Base-by-base conservation (phyloP, 768 basidiomycete species). In the Boletellus emodensis region DNA sequence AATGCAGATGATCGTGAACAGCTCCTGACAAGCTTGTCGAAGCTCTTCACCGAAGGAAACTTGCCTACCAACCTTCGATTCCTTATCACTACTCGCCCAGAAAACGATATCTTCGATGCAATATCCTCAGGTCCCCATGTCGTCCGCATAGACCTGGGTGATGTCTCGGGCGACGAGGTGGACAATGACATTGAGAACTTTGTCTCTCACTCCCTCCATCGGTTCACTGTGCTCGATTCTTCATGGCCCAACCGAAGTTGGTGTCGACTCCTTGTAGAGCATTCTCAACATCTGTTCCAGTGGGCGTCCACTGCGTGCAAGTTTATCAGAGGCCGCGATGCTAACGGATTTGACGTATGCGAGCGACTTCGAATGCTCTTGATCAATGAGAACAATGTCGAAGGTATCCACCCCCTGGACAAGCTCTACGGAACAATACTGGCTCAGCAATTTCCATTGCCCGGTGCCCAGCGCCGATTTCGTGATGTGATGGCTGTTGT, bases 251-350 rank as follows among this genome's bases (percentile, higher is more conserved):
- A 51, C 32, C 8, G 24, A 37, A 43, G 49, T 17, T 59, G 52
- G 60, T 46, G 48, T 43, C 30, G 24, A 13, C 15, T 36, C 8
- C 52, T 66, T 13, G 47, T 55, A 15, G n/a, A 54, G 9, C 55
- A 30, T 12, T 55, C 57, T 1, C 48, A 63, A 8, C 54, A 51
- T 8, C 53, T 62, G 6, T 65, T 65, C 30, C 54, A 61, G 42
- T 65, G 63, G 63, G 63, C 58, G 2, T 52, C 39, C 14, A 54
- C 54, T 0, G 63, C 52, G 0, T 64, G 63, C 48, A 28, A 40
- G 4, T 53, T 46, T 28, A 59, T 65, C 20, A 42, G 46, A 44
- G 54, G 58, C 8, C 13, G 20, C 11, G 22, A n/a, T 15, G 12
- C 48, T 17, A 8, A 3, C 3, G 51, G 51, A 6, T 33, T 33